Conservation (phyloP, 495 filamentous ascomycete genomes). For the Penicillium robsamsonii region DNA sequence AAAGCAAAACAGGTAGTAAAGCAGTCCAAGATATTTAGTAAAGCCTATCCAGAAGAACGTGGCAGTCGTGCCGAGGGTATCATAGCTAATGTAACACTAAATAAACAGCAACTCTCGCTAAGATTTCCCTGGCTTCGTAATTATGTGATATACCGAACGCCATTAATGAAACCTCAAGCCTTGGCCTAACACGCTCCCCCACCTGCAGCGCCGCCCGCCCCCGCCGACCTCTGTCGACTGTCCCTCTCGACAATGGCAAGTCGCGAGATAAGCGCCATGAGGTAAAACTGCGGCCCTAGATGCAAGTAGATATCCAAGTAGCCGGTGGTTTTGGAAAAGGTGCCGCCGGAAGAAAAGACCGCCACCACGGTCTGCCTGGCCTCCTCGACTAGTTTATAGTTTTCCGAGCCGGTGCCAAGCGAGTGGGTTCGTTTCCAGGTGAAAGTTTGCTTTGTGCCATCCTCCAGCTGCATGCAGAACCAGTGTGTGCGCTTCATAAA, state of each 20-base stretch:
- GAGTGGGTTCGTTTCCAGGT: slow-evolving; percentile 36
- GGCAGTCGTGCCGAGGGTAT: neutral
- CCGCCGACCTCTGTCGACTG: no score
- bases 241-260: slow-evolving; percentile 24
- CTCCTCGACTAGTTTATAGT: slow-evolving; percentile 35
- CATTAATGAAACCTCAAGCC: neutral
- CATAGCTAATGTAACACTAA: neutral
- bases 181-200: slow-evolving; percentile 13
- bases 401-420: slow-evolving; percentile 22
- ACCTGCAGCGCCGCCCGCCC: slow-evolving; percentile 12
- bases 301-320: slow-evolving; percentile 22
- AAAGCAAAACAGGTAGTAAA: no score
- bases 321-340: slow-evolving; percentile 15
- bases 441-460: slow-evolving; percentile 18
- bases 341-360: slow-evolving; percentile 25
- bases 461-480: slow-evolving; percentile 24
- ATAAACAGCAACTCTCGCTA: neutral
- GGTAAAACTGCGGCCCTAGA: slow-evolving; percentile 18
- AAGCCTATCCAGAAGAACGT: neutral
- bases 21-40: no score
- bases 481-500: slow-evolving; percentile 21
- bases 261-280: slow-evolving; percentile 24
- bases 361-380: slow-evolving; percentile 26
- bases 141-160: neutral
- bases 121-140: slow-evolving; percentile 2